Conservation (phyloP, 2,329 filamentous ascomycete species). For the Fusarium ramigenum region DNA sequence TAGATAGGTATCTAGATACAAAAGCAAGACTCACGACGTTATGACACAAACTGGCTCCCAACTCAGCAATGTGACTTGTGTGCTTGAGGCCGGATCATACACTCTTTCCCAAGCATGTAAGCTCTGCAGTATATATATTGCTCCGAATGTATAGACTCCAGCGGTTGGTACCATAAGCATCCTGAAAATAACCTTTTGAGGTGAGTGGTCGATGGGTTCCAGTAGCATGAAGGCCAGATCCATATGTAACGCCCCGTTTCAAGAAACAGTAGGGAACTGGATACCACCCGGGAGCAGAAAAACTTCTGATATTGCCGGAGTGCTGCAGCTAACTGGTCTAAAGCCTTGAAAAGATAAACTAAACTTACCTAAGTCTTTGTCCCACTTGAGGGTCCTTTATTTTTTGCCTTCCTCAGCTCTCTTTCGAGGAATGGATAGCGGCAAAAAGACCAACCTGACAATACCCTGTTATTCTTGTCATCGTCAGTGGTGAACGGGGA, state of each 20-base stretch:
- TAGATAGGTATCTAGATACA: constrained; percentile 23
- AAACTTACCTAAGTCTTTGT: too few relatives aligned
- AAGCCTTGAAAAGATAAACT: too few relatives aligned
- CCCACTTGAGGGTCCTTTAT: not conserved
- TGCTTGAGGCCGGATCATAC: too few relatives aligned
- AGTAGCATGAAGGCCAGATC: not conserved
- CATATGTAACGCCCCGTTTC: not conserved
- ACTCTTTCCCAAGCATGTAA: not conserved
- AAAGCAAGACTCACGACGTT: constrained; percentile 24
- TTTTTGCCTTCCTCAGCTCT: not conserved
- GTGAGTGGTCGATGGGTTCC: not conserved
- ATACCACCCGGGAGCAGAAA: fast-evolving
- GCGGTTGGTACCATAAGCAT: not conserved
- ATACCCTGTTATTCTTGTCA: too few relatives aligned
- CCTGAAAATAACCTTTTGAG: not conserved
- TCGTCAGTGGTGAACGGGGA: fast-evolving
- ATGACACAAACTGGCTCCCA: not conserved
- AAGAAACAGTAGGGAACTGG: too few relatives aligned
- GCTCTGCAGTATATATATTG: too few relatives aligned
- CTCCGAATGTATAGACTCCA: not conserved
- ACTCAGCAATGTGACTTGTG: not conserved
- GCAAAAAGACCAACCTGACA: too few relatives aligned
- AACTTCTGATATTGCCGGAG: too few relatives aligned
- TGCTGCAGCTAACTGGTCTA: too few relatives aligned
- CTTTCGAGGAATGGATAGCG: too few relatives aligned